phyloP scores from a whole-genome alignment of 306 rosid species.

The Pyrus bretschneideri region DNA sequence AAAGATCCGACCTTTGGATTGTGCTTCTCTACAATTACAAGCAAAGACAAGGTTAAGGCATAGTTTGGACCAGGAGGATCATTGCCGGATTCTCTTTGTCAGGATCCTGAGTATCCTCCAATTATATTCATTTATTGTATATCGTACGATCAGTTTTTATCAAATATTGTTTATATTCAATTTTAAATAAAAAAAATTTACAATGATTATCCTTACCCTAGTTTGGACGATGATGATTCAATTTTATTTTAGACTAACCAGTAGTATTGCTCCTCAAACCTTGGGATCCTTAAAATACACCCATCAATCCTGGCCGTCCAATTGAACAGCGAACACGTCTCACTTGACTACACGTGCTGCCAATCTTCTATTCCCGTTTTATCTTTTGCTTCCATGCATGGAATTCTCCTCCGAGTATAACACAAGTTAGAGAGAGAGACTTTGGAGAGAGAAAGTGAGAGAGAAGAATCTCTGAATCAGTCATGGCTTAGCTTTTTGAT shows the following conservation, averaged over 20 bases:
- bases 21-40: slow-evolving; percentile 21
- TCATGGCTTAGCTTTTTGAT: slow-evolving; percentile 41
- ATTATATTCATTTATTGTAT: no score
- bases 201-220: no score
- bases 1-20: slow-evolving; percentile 33
- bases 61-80: not conserved
- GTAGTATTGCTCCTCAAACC: not conserved
- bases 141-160: no score
- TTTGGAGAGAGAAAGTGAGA: slow-evolving; percentile 6
- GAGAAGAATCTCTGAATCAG: slow-evolving; percentile 24
- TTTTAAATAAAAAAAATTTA: no score
- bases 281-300: slow-evolving; percentile 36
- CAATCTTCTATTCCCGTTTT: slow-evolving; percentile 38
- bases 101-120: fast-evolving
- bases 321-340: slow-evolving; percentile 34
- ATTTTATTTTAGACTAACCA: slow-evolving; percentile 10
- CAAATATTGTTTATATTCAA: no score
- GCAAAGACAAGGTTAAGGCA: slow-evolving; percentile 31
- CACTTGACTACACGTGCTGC: slow-evolving; percentile 59
- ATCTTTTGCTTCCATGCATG: slow-evolving; percentile 78
- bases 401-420: slow-evolving; percentile 79
- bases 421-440: slow-evolving; percentile 15
- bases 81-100: no score
- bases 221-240: not conserved
- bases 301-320: slow-evolving; percentile 49